Evolutionary conservation across 345 rosid species (phyloP).

Genomic region (Jatropha curcas): DNA sequence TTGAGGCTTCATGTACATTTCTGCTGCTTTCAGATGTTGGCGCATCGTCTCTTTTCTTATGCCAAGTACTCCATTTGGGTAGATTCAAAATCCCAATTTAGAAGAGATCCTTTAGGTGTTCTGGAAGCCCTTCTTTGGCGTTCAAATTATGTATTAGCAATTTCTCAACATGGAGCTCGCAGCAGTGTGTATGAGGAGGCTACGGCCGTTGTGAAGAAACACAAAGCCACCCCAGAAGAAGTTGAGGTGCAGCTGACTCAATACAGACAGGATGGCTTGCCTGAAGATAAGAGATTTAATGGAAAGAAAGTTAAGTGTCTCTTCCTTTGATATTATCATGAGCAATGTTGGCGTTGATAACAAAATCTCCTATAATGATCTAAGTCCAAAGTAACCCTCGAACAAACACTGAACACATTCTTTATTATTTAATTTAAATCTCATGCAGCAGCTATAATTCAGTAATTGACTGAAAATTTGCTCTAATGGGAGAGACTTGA

Average conservation of each 20-base stretch:
- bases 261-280: constrained; percentile 68
- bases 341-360: neutral
- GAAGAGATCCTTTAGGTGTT: constrained; percentile 93
- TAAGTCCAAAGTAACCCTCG: neutral
- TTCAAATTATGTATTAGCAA: constrained; percentile 78
- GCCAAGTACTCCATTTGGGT: constrained; percentile 92
- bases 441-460: neutral
- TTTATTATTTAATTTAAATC: too few relatives aligned
- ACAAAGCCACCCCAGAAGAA: constrained; percentile 92
- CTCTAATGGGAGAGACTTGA: neutral
- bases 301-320: constrained; percentile 69
- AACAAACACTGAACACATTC: too few relatives aligned
- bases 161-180: constrained; percentile 97
- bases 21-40: constrained; percentile 66
- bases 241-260: constrained; percentile 76
- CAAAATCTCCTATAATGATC: neutral
- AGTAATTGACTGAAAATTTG: neutral
- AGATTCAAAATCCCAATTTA: constrained; percentile 93
- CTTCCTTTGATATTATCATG: neutral
- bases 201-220: constrained; percentile 78
- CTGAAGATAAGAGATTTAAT: constrained; percentile 69
- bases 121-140: constrained; percentile 93
- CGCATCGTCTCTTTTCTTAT: constrained; percentile 82
- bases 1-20: constrained; percentile 14
- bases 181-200: constrained; percentile 94